Evolutionary conservation across 2,329 filamentous ascomycete species (phyloP).

Genomic region (Nannizzia gypsea): DNA sequence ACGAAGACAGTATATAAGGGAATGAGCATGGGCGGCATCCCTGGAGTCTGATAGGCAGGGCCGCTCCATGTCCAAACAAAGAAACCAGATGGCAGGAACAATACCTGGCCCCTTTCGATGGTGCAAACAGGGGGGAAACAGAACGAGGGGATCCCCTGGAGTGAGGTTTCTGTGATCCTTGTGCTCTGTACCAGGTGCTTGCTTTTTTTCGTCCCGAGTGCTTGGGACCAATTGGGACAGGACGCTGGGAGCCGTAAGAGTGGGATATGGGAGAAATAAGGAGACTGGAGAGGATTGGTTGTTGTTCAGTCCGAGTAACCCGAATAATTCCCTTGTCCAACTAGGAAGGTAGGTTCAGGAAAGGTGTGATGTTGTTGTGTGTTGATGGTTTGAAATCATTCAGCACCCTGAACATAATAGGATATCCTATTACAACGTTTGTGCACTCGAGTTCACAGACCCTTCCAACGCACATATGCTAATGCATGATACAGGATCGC

Average conservation of each 20-base stretch:
- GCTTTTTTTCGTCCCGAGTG: neutral
- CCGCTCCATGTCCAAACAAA: neutral
- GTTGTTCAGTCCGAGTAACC: neutral
- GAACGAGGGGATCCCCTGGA: neutral
- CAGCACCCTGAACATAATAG: neutral
- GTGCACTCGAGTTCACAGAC: neutral
- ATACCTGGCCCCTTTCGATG: neutral
- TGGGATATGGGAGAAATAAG: neutral
- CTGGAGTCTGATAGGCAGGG: neutral
- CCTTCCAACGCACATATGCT: neutral
- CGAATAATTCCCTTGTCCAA: neutral
- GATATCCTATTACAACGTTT: neutral
- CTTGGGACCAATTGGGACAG: neutral
- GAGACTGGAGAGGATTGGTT: neutral
- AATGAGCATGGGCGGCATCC: conserved; percentile 2
- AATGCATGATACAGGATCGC: neutral
- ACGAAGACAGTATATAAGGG: neutral
- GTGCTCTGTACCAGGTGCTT: neutral
- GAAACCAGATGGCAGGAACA: neutral
- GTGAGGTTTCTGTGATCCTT: neutral
- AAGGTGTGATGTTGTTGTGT: neutral
- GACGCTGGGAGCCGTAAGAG: neutral
- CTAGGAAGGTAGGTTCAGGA: neutral
- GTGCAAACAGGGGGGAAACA: conserved; percentile 3
- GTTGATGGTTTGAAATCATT: neutral